phyloP scores from a whole-genome alignment of 164 flowering plant genomes.

The Vitis cinerea region DNA sequence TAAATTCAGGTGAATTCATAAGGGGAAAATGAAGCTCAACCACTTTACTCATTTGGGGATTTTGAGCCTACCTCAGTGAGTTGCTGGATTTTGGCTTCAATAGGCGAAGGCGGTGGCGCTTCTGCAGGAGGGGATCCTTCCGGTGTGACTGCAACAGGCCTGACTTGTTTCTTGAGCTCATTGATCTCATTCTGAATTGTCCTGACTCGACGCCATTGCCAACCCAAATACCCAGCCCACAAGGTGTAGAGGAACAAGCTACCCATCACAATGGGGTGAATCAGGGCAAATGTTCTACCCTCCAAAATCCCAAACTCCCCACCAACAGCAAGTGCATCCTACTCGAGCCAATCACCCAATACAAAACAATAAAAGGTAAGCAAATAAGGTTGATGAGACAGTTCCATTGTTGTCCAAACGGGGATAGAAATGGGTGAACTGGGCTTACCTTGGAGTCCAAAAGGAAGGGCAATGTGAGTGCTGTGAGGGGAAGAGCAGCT shows the following conservation, averaged over 20 bases:
- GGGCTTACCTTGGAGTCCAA: slow-evolving; percentile 44
- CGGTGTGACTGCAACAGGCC: slow-evolving; percentile 60
- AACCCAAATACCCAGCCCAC: slow-evolving; percentile 87
- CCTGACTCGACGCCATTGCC: slow-evolving; percentile 97
- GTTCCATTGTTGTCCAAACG: not conserved
- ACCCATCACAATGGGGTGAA: slow-evolving; percentile 81
- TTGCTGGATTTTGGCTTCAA: slow-evolving; percentile 65
- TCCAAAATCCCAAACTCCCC: slow-evolving; percentile 88
- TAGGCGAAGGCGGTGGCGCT: slow-evolving; percentile 45
- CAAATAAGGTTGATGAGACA: not conserved
- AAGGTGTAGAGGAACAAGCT: slow-evolving; percentile 74
- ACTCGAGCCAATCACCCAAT: not conserved
- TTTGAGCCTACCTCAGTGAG: slow-evolving; percentile 66
- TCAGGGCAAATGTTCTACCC: slow-evolving; percentile 70
- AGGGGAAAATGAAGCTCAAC: too few species aligned
- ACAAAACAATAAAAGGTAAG: not conserved
- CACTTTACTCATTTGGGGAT: too few species aligned
- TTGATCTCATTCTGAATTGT: slow-evolving; percentile 79
- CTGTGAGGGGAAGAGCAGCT: slow-evolving; percentile 47
- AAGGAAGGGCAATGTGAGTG: slow-evolving; percentile 65
- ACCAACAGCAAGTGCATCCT: slow-evolving; percentile 81
- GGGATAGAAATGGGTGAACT: not conserved
- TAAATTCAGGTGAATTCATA: not conserved
- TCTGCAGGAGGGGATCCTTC: slow-evolving; percentile 44
- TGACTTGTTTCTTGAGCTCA: slow-evolving; percentile 83